phyloP scores from a whole-genome alignment of 495 filamentous ascomycete species.

The Penicillium silybi region DNA sequence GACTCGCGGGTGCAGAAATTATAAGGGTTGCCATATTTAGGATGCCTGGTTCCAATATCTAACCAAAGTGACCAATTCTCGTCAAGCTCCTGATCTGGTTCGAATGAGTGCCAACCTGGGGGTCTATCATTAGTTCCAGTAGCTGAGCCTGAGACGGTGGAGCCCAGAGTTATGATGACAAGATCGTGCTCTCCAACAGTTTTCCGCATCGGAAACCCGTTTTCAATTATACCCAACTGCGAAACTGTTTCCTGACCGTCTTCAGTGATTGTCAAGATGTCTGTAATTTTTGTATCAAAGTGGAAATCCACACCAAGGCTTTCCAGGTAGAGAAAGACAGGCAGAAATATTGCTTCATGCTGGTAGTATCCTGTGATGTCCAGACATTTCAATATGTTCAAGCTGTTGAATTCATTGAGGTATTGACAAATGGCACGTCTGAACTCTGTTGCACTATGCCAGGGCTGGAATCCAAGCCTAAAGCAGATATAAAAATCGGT shows the following conservation, averaged over 20 bases:
- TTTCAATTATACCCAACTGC: background rate
- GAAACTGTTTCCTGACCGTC: conserved; percentile 3
- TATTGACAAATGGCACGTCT: conserved; percentile 25
- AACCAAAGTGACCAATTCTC: conserved; percentile 28
- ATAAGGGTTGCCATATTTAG: conserved; percentile 32
- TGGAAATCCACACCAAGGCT: conserved; percentile 41
- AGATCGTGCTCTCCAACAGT: conserved; percentile 21
- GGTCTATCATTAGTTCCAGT: conserved; percentile 25
- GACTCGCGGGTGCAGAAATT: conserved; percentile 27
- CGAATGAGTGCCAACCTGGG: too few relatives aligned
- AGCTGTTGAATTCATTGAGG: conserved; percentile 17
- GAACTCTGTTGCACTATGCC: conserved; percentile 36
- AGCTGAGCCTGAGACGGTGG: conserved; percentile 23
- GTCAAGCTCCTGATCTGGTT: too few relatives aligned
- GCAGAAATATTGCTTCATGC: conserved; percentile 39
- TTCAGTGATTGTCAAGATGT: conserved; percentile 20
- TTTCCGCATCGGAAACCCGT: conserved; percentile 11
- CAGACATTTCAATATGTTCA: conserved; percentile 23
- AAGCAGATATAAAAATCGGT: too few relatives aligned
- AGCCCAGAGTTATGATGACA: conserved; percentile 28
- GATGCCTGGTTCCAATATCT: conserved; percentile 10
- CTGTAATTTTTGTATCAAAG: conserved; percentile 29
- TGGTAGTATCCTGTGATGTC: conserved; percentile 35
- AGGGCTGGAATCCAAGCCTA: conserved; percentile 31
- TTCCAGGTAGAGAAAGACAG: conserved; percentile 35